These are phyloP conservation scores for Claviceps humidiphila DNA, from an alignment of 2,329 filamentous ascomycete species.

Conservation along the genomic window DNA sequence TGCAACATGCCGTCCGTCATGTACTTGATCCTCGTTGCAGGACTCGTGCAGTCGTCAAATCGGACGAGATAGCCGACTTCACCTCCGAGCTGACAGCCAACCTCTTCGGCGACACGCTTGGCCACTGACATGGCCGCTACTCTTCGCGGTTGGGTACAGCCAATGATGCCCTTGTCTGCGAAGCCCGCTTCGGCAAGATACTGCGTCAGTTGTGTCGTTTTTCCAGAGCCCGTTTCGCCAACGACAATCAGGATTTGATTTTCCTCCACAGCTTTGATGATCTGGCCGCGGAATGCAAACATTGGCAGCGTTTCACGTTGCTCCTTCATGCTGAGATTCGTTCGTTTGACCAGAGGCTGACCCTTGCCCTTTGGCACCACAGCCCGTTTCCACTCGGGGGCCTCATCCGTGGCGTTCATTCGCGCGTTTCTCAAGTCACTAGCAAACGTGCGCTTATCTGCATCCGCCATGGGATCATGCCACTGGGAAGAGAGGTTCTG, in stretches of 20 bases:
- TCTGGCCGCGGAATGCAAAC: conserved; percentile 72
- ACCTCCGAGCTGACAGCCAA: conserved; percentile 78
- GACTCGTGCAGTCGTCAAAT: conserved; percentile 87
- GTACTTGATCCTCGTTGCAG: conserved; percentile 90
- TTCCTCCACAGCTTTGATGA: conserved; percentile 73
- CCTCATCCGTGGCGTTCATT: conserved; percentile 47
- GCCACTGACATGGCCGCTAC: conserved; percentile 97
- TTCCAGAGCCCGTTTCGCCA: conserved; percentile 92
- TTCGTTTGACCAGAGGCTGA: conserved; percentile 69
- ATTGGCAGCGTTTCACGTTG: conserved; percentile 85
- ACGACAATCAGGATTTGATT: conserved; percentile 94
- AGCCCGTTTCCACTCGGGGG: conserved; percentile 88
- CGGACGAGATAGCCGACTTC: conserved; percentile 96
- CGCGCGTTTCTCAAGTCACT: conserved; percentile 65
- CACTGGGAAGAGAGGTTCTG: conserved; percentile 82
- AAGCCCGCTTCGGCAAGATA: conserved; percentile 91
- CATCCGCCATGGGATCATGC: conserved; percentile 90
- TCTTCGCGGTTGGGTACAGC: conserved; percentile 92
- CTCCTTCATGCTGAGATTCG: conserved; percentile 85
- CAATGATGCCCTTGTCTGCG: conserved; percentile 75
- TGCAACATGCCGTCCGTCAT: conserved; percentile 99
- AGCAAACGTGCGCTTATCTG: conserved; percentile 78
- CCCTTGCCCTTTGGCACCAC: conserved; percentile 55
- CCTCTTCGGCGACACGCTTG: conserved; percentile 91
- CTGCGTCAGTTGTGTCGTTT: conserved; percentile 92